phyloP scores from a whole-genome alignment of 257 asterid species.

The Solanum clarkiae region DNA sequence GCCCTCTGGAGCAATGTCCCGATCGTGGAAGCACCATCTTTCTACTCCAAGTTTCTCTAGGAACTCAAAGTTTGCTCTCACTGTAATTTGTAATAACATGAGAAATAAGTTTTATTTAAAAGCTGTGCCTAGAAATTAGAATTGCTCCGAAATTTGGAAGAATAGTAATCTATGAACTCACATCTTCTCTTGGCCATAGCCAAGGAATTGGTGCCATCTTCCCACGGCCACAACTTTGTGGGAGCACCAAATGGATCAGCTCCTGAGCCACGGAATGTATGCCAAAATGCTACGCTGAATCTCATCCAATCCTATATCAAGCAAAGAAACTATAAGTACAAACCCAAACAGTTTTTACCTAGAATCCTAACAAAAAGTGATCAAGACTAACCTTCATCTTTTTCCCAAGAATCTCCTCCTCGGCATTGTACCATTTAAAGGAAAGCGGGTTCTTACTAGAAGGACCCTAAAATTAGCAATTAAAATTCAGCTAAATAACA shows the following conservation, averaged over 20 bases:
- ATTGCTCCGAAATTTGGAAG: not conserved
- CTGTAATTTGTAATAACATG: slow-evolving; percentile 27
- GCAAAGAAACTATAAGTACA: not conserved
- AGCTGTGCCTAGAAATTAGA: not conserved
- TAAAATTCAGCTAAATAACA: not conserved
- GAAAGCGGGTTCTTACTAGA: slow-evolving; percentile 76
- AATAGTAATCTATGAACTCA: slow-evolving; percentile 12
- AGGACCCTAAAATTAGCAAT: slow-evolving; percentile 52
- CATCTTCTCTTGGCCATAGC: slow-evolving; percentile 95
- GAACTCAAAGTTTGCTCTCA: slow-evolving; percentile 96
- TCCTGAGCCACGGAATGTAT: slow-evolving; percentile 97
- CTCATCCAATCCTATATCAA: slow-evolving; percentile 77
- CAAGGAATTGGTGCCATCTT: slow-evolving; percentile 91
- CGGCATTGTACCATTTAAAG: slow-evolving; percentile 86
- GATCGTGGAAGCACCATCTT: slow-evolving; percentile 89
- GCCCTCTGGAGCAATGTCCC: slow-evolving; percentile 96
- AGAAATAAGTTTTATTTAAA: not conserved
- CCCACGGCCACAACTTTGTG: slow-evolving; percentile 99
- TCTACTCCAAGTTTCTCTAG: slow-evolving; percentile 87
- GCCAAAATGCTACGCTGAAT: slow-evolving; percentile 98
- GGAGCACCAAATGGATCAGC: slow-evolving; percentile 93
- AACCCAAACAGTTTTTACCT: not conserved
- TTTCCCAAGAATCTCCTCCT: slow-evolving; percentile 84
- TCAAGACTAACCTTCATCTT: slow-evolving; percentile 71
- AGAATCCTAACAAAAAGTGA: not conserved